Conservation (phyloP, 208 protist genomes). For the Entamoeba dispar region DNA sequence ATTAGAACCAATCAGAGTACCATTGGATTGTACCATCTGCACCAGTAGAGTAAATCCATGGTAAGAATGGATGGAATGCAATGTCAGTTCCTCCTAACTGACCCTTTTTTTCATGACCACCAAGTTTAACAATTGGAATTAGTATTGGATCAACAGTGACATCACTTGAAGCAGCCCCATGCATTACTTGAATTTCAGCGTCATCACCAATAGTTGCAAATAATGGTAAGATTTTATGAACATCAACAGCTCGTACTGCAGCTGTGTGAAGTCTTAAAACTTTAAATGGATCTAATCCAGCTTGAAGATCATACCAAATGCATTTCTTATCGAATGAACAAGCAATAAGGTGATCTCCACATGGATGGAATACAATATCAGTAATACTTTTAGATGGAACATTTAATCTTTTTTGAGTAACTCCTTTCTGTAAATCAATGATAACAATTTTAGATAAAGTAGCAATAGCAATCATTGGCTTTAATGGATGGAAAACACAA, state of each 20-base stretch:
- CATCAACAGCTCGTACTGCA: conserved; percentile 62
- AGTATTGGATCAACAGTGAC: conserved; percentile 83
- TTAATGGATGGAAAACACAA: not conserved
- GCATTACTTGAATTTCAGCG: conserved; percentile 54
- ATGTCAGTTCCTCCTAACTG: conserved; percentile 62
- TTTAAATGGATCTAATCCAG: not conserved
- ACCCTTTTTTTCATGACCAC: not conserved
- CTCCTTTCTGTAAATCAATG: not conserved
- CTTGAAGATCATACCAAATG: not conserved
- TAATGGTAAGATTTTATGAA: conserved; percentile 53
- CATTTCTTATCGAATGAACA: not conserved
- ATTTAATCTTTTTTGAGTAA: not conserved
- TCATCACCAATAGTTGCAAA: conserved; percentile 83
- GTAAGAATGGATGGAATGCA: not conserved
- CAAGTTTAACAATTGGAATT: conserved; percentile 59
- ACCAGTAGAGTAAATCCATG: not conserved
- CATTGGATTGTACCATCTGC: not conserved
- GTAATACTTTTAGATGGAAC: not conserved
- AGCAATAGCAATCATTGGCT: not conserved
- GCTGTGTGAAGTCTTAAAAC: conserved; percentile 61
- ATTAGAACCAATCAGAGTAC: conserved; percentile 1
- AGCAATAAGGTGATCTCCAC: not conserved
- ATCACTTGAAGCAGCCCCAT: conserved; percentile 65
- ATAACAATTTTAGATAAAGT: not conserved
- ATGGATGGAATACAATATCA: not conserved